Evolutionary conservation across 1,284 basidiomycete genomes (phyloP), one percentile per base, ranked within the genome.

Genomic region (Tilletia walkeri): DNA sequence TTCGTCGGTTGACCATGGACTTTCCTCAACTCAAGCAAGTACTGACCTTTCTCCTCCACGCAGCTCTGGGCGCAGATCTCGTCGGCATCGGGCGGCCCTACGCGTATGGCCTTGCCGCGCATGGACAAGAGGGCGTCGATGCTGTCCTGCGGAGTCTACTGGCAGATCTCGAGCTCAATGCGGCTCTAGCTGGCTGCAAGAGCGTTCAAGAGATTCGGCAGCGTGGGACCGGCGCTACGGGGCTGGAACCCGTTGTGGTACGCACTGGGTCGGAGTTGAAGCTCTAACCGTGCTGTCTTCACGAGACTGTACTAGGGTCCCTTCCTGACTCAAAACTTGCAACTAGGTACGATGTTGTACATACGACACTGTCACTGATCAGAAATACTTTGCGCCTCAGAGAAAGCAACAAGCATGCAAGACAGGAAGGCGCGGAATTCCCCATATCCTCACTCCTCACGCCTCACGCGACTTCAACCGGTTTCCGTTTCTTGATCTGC

Each of bases 21-120:
- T 24, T 39, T 39, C 41, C 34, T 45, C 48, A 12, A 12, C 12
- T 49, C 47, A n/a, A 12, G 47, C 47, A 49, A 30, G 24, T 30
- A 30, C 24, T 30, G 30, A 36, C 66, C 56, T 12, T 24, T 14
- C 41, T 50, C 48, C 53, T 67, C 63, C 12, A n/a, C 50, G 20
- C 34, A 63, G 69, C 65, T 56, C 70, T 82, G 2, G 81, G 81
- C 41, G 81, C 81, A 2, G 75, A 81, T 53, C 76, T 72, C 2
- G 81, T 82, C 34, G 77, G 75, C 3, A 73, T 82, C 30, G 81
- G 81, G 14, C 67, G 81, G 16, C 81, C 81, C 0, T 81, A 73
- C 69, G 75, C 76, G 39, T 82, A 75, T 69, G 81, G 78, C n/a
- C 74, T 81, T 14, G 75, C 79, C 0, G 48, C 75, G 3, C 72